Conservation (phyloP, 2,329 filamentous ascomycete genomes). For the Botryotinia globosa region DNA sequence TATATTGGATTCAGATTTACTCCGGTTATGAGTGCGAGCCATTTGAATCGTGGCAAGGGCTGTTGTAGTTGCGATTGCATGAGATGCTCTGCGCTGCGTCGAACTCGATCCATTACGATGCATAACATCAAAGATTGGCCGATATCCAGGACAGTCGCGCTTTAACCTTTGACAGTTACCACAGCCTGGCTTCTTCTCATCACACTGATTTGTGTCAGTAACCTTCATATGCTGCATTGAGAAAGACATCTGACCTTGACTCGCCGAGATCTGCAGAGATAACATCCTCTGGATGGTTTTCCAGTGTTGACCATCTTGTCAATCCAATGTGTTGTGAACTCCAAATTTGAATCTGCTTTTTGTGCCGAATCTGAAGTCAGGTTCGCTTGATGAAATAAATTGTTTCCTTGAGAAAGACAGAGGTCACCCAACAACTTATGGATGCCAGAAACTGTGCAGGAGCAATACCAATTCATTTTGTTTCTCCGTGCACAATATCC, state of each 20-base stretch:
- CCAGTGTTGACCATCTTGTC: conserved; percentile 18
- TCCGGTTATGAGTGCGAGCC: not conserved
- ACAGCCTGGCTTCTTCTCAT: conserved; percentile 32
- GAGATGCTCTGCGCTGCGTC: not conserved
- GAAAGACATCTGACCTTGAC: conserved; percentile 20
- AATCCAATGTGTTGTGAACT: not conserved
- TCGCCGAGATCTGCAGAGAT: conserved; percentile 25
- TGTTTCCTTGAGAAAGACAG: not conserved
- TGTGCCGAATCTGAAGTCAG: not conserved
- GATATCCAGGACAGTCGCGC: conserved; percentile 18
- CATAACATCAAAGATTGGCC: conserved; percentile 13
- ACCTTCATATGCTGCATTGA: not conserved
- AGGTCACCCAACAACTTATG: not conserved
- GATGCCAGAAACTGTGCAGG: not conserved
- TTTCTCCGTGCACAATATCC: not conserved
- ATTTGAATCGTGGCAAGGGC: not conserved
- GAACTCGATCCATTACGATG: conserved; percentile 11
- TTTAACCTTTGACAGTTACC: conserved; percentile 18
- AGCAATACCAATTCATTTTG: not conserved
- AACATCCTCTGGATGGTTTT: conserved; percentile 24
- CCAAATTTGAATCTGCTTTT: not conserved
- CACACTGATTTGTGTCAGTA: conserved; percentile 9
- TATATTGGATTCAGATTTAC: not conserved
- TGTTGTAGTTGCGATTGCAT: not conserved
- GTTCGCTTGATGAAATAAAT: not conserved